phyloP scores from a whole-genome alignment of 1,284 basidiomycete species.

The Papiliotrema terrestris region DNA sequence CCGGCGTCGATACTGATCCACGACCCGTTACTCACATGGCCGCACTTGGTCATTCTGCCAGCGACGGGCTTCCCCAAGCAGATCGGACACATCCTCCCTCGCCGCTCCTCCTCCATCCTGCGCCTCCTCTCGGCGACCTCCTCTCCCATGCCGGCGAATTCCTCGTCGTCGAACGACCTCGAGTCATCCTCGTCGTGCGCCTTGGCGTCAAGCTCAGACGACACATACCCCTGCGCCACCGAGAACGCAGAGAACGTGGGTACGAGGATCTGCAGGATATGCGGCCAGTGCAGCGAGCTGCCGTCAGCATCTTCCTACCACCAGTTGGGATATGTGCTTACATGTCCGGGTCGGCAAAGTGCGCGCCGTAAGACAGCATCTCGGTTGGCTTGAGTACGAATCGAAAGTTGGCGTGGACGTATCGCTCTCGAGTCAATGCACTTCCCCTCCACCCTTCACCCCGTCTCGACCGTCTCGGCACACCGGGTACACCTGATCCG shows the following conservation, averaged over 20 bases:
- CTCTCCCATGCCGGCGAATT: slow-evolving; percentile 34
- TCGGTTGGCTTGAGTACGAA: slow-evolving; percentile 89
- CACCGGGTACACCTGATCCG: slow-evolving; percentile 44
- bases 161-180: slow-evolving; percentile 22
- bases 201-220: slow-evolving; percentile 16
- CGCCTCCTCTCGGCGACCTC: slow-evolving; percentile 30
- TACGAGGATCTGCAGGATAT: slow-evolving; percentile 91
- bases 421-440: slow-evolving; percentile 82
- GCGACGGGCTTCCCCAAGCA: slow-evolving; percentile 81
- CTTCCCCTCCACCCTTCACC: slow-evolving; percentile 54
- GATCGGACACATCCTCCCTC: slow-evolving; percentile 78
- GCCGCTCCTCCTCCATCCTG: slow-evolving; percentile 41
- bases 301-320: slow-evolving; percentile 7
- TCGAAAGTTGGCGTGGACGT: slow-evolving; percentile 88
- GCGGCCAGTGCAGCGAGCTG: slow-evolving; percentile 92
- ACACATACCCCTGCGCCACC: slow-evolving; percentile 46
- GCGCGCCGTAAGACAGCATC: slow-evolving; percentile 74
- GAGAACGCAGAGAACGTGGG: slow-evolving; percentile 59
- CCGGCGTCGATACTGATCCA: background rate
- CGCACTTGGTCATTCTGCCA: slow-evolving; percentile 95
- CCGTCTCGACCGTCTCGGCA: slow-evolving; percentile 66
- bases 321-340: slow-evolving; percentile 48
- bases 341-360: slow-evolving; percentile 95
- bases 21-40: slow-evolving; percentile 67
- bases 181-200: slow-evolving; percentile 13